phyloP scores from a whole-genome alignment of 768 basidiomycete genomes.

The Macrocybe gigantea region DNA sequence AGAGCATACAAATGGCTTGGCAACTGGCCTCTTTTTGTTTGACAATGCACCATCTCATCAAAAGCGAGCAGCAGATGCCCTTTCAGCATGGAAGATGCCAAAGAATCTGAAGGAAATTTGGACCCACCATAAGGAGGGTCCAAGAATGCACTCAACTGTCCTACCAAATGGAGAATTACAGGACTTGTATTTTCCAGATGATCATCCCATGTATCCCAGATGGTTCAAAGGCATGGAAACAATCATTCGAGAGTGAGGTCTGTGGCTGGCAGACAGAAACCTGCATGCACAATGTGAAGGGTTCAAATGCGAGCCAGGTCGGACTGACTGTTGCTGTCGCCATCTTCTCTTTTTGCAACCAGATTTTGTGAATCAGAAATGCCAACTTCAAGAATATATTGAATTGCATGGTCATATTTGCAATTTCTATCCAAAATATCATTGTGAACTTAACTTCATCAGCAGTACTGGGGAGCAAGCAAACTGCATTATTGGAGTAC shows the following conservation, averaged over 20 bases:
- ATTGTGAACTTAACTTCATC: no score
- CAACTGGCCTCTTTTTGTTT: conserved; percentile 11
- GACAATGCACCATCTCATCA: conserved; percentile 11
- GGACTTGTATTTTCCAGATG: conserved; percentile 15
- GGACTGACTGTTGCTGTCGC: background rate
- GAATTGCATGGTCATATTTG: no score
- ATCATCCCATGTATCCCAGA: conserved; percentile 11
- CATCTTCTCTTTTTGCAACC: background rate
- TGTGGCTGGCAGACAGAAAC: conserved; percentile 3
- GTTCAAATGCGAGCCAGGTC: conserved; percentile 6
- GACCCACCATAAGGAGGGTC: background rate
- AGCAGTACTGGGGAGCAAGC: no score
- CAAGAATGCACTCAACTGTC: background rate
- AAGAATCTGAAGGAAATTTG: background rate
- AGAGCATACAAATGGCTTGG: conserved; percentile 10
- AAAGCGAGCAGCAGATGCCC: conserved; percentile 3
- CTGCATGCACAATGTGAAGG: conserved; percentile 6
- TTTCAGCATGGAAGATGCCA: background rate
- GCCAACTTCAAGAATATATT: no score
- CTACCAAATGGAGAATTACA: background rate
- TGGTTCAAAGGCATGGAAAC: conserved; percentile 22
- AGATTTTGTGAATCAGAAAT: background rate
- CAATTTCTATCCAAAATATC: no score
- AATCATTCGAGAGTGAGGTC: conserved; percentile 12
- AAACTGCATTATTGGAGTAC: no score